Conservation (phyloP, 2,329 filamentous ascomycete species). For the Hysterium pulicare region DNA sequence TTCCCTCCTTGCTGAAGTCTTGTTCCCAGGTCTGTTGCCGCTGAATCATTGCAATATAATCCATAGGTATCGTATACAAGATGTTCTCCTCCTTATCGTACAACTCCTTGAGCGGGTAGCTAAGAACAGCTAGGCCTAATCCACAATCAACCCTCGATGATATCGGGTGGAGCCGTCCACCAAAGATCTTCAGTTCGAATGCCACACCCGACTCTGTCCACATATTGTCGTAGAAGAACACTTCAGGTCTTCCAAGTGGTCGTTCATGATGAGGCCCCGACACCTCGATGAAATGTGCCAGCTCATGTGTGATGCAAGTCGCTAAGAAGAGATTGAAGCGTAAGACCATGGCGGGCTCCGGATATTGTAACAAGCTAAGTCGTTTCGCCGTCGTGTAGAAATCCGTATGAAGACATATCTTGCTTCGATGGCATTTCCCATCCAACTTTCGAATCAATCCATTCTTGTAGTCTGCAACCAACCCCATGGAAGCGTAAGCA, state of each 20-base stretch:
- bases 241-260: conserved; percentile 32
- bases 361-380: conserved; percentile 33
- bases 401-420: conserved; percentile 39
- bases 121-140: conserved; percentile 34
- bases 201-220: conserved; percentile 40
- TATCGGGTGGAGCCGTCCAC: conserved; percentile 37
- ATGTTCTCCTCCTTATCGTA: conserved; percentile 38
- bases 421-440: conserved; percentile 34
- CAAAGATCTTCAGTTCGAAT: conserved; percentile 38
- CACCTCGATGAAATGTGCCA: conserved; percentile 40
- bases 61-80: conserved; percentile 38
- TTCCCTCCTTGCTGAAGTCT: conserved; percentile 22
- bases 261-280: conserved; percentile 36
- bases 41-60: conserved; percentile 36
- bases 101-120: conserved; percentile 33
- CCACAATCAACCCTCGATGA: conserved; percentile 38
- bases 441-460: conserved; percentile 33
- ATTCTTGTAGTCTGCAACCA: conserved; percentile 37
- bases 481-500: conserved; percentile 36
- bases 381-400: conserved; percentile 41
- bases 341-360: conserved; percentile 39
- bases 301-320: conserved; percentile 36
- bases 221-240: conserved; percentile 38
- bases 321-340: conserved; percentile 41
- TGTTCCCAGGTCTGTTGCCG: conserved; percentile 37